Evolutionary conservation across 768 basidiomycete species (phyloP).

Genomic region (Scleroderma bovista): DNA sequence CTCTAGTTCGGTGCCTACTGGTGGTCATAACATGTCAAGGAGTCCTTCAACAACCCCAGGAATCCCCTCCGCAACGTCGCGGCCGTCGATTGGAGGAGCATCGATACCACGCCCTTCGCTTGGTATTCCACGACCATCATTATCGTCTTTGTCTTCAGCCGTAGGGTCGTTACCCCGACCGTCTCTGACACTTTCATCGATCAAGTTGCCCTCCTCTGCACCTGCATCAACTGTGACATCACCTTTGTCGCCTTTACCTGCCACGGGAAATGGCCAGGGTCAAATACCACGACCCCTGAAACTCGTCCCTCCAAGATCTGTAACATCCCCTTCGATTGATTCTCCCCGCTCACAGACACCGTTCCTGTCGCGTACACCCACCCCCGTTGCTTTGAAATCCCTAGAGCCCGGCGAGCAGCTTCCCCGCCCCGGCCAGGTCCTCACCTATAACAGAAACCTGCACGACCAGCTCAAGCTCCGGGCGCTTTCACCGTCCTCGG

Average conservation of each 20-base stretch:
- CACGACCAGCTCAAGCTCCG: constrained; percentile 28
- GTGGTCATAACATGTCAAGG: constrained; percentile 4
- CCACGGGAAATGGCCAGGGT: not conserved
- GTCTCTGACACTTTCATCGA: not conserved
- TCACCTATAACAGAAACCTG: constrained; percentile 31
- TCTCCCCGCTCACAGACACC: not conserved
- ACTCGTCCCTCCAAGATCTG: constrained; percentile 17
- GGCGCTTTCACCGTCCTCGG: constrained; percentile 10
- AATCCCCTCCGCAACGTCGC: not conserved
- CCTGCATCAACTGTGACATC: constrained; percentile 5
- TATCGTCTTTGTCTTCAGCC: not conserved
- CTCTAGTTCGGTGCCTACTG: not conserved
- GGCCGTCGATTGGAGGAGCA: constrained; percentile 1
- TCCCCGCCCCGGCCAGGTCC: constrained; percentile 20
- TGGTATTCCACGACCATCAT: constrained; percentile 17
- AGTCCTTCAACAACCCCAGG: constrained; percentile 8
- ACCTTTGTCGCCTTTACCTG: not conserved
- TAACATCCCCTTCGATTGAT: constrained; percentile 3
- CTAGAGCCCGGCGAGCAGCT: constrained; percentile 20
- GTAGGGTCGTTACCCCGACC: not conserved
- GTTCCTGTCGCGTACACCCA: constrained; percentile 7
- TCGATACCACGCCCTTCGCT: constrained; percentile 20
- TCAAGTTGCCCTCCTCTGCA: not conserved
- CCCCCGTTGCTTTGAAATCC: constrained; percentile 6
- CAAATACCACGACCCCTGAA: constrained; percentile 23